Evolutionary conservation across 2,329 filamentous ascomycete genomes (phyloP).

Genomic region (Arthrobotrys sinensis): DNA sequence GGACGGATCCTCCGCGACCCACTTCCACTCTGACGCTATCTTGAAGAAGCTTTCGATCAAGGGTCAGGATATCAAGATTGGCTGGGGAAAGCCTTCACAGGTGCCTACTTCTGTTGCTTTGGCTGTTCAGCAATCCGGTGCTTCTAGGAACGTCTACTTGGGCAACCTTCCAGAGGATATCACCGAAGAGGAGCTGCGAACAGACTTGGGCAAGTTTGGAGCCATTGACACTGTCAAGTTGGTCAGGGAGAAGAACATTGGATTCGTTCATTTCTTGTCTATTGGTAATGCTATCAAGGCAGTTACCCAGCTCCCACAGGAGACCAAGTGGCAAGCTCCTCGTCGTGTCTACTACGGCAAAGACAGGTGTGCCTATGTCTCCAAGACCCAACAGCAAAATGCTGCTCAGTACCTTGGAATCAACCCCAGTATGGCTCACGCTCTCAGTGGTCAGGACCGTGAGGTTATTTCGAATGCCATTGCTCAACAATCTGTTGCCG

Average conservation of each 20-base stretch:
- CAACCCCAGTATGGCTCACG: conserved; percentile 94
- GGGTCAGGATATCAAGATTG: conserved; percentile 99
- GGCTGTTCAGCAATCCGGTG: conserved; percentile 96
- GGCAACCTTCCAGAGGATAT: conserved; percentile 93
- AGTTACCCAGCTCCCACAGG: conserved; percentile 94
- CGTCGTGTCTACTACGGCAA: conserved; percentile 98
- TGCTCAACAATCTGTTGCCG: conserved; percentile 96
- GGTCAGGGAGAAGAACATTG: conserved; percentile 97
- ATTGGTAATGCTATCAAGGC: conserved; percentile 99
- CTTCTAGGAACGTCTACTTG: conserved; percentile 96
- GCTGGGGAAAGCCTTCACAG: conserved; percentile 98
- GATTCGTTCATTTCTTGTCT: conserved; percentile 96
- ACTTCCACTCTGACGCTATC: conserved; percentile 99
- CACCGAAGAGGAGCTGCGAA: conserved; percentile 89
- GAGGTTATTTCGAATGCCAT: conserved; percentile 96
- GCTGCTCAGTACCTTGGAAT: conserved; percentile 98
- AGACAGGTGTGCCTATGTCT: conserved; percentile 97
- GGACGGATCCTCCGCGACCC: conserved; percentile 95
- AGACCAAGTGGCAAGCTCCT: conserved; percentile 95
- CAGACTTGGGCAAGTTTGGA: conserved; percentile 96
- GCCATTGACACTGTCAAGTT: conserved; percentile 98
- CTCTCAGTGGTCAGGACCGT: conserved; percentile 94
- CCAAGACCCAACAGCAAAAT: conserved; percentile 99
- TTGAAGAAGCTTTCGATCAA: conserved; percentile 99
- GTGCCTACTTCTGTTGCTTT: conserved; percentile 97